Evolutionary conservation across 2,329 filamentous ascomycete species (phyloP).

Genomic region (Hirsutella rhossiliensis): DNA sequence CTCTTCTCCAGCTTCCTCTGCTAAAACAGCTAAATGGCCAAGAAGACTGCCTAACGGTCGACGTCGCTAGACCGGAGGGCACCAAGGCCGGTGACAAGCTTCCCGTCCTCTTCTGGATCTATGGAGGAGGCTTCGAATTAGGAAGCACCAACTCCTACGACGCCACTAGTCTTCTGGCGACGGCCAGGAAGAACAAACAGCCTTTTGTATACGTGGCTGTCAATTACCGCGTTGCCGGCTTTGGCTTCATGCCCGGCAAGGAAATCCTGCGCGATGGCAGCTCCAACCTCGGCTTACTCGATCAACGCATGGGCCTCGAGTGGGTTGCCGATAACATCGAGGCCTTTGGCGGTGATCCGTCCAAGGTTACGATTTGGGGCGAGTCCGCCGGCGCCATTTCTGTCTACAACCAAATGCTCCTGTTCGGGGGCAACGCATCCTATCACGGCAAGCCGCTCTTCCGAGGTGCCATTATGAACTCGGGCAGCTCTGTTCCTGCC

Average conservation of each 20-base stretch:
- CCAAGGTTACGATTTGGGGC: constrained; percentile 72
- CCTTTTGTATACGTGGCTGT: constrained; percentile 65
- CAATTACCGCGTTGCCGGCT: constrained; percentile 66
- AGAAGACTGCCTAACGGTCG: constrained; percentile 54
- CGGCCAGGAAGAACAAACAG: constrained; percentile 25
- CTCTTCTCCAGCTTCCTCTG: constrained; percentile 41
- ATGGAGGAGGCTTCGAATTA: constrained; percentile 52
- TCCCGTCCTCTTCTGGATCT: constrained; percentile 62
- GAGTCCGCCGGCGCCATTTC: constrained; percentile 62
- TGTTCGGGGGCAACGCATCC: constrained; percentile 59
- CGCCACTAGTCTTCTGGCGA: constrained; percentile 30
- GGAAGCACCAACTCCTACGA: constrained; percentile 41
- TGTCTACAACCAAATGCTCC: constrained; percentile 62
- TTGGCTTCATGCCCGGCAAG: constrained; percentile 60
- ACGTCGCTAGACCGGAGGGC: constrained; percentile 45
- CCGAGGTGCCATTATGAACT: constrained; percentile 68
- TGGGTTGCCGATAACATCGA: constrained; percentile 72
- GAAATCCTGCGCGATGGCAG: constrained; percentile 57
- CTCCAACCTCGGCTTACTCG: constrained; percentile 58
- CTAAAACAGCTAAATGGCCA: constrained; percentile 42
- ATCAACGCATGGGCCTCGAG: constrained; percentile 60
- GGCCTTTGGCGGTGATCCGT: constrained; percentile 66
- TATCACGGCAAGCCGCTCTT: constrained; percentile 69
- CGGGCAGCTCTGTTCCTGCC: constrained; percentile 49
- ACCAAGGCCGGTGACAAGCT: constrained; percentile 42